Conservation (phyloP, 106 monocot genomes). For the Dioscorea zingiberensis region DNA sequence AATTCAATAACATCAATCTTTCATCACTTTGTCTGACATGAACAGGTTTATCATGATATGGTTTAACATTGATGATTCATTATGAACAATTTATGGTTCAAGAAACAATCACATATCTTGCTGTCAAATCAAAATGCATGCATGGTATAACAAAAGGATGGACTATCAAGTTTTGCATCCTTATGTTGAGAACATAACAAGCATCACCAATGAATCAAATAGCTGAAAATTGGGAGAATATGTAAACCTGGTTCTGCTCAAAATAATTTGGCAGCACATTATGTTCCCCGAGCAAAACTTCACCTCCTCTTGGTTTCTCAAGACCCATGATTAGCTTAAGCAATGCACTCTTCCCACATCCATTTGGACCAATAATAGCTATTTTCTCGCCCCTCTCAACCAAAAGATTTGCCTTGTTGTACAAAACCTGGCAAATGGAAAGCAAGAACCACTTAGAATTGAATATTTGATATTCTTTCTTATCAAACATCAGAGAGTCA, state of each 20-base stretch:
- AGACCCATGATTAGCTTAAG: constrained; percentile 86
- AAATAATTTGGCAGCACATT: constrained; percentile 98
- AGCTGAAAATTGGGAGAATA: not conserved
- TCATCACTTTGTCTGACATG: too few species aligned
- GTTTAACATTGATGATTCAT: too few species aligned
- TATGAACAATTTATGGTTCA: too few species aligned
- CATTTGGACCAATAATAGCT: constrained; percentile 96
- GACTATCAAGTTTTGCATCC: too few species aligned
- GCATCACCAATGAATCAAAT: not conserved
- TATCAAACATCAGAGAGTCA: not conserved
- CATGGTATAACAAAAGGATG: too few species aligned
- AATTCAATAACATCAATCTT: too few species aligned
- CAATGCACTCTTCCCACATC: constrained; percentile 93
- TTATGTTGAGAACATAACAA: too few species aligned
- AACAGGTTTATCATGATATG: too few species aligned
- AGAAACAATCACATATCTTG: too few species aligned
- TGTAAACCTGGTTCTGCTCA: constrained; percentile 93
- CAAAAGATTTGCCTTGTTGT: constrained; percentile 72
- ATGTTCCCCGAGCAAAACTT: constrained; percentile 83
- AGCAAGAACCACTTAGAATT: too few species aligned
- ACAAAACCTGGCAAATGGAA: constrained; percentile 39
- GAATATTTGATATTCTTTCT: not conserved
- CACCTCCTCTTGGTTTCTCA: constrained; percentile 74
- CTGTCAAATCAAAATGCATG: too few species aligned
- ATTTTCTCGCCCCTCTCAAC: constrained; percentile 92